Percentiles rank a stretch among this genome's conserved stretches.
phyloP scores from a whole-genome alignment of 2,329 filamentous ascomycete species.

The Westerdykella sp. region DNA sequence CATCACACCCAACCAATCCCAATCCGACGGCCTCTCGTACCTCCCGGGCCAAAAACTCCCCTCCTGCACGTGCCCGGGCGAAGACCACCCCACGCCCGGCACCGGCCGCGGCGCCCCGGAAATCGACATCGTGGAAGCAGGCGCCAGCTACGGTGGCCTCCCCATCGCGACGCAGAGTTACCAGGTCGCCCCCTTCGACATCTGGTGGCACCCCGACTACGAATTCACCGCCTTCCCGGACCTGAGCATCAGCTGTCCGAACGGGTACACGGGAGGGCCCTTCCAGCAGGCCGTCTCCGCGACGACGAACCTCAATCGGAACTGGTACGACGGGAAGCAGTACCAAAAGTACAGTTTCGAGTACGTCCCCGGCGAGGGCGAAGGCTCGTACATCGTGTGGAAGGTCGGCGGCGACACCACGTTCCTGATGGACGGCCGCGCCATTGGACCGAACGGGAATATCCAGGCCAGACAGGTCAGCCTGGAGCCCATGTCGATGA shows the following conservation, averaged over 20 bases:
- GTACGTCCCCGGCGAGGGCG: constrained; percentile 45
- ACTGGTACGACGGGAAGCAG: constrained; percentile 49
- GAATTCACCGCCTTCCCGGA: constrained; percentile 49
- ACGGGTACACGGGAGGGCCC: constrained; percentile 49
- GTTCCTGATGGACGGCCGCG: constrained; percentile 48
- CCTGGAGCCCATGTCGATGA: constrained; percentile 50
- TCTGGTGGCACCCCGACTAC: constrained; percentile 49
- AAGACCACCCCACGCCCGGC: constrained; percentile 45
- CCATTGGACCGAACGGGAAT: constrained; percentile 51
- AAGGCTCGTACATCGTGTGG: constrained; percentile 47
- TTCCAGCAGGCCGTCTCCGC: constrained; percentile 53
- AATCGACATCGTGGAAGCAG: constrained; percentile 46
- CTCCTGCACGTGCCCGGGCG: constrained; percentile 41
- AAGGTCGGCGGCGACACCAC: constrained; percentile 47
- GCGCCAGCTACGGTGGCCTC: constrained; percentile 40
- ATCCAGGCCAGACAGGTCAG: constrained; percentile 44
- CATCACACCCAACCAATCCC: constrained; percentile 47
- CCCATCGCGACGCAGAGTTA: constrained; percentile 45
- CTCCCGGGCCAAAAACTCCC: constrained; percentile 42
- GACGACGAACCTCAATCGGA: constrained; percentile 49
- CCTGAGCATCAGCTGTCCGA: constrained; percentile 44
- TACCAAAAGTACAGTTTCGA: constrained; percentile 54
- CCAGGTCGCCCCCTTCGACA: constrained; percentile 47
- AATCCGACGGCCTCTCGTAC: constrained; percentile 38
- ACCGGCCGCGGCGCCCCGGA: constrained; percentile 45